Base-by-base conservation (phyloP, 345 rosid genomes). In the Lepidium didymum region DNA sequence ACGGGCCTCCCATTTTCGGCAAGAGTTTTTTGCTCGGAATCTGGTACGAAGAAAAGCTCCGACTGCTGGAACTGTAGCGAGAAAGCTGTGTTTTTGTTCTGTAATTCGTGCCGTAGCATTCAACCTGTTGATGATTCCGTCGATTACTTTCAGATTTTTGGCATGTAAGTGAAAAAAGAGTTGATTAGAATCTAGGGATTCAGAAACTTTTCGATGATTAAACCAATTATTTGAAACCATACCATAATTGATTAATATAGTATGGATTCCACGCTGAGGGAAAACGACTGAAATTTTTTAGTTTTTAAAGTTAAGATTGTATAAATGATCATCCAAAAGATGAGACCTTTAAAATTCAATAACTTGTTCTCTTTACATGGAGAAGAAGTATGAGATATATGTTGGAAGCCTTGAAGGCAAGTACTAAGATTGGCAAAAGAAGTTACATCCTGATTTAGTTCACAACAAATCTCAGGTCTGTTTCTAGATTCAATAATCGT, bases 381-480 rank as follows among this genome's bases (percentile, higher is more conserved):
- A 81, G 72, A 89, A 78, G 58, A 86, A 75, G 67, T 94, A 84
- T 72, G 95, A 81, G 16, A 69, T 86, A 12, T 85, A 80, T 65
- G 84, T 53, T 66, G 80, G 66, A 15, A 82, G 80, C 70, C 78
- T 94, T 73, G 92, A 86, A 36, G 72, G 84, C 16, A 94, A 81
- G 72, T 91, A 89, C 70, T 89, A 86, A 74, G 85, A 76, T 38
- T 88, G 97, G 96, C 99, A 94, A 82, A 94, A 91, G 80, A 88
- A 87, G 76, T 45, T 94, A 53, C 97, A 94, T 81, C 99, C 99
- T 62, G 99, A 94, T 81, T 79, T 94, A 62, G 99, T 94, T 66
- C 97, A 94, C 77, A 81, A 88, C 6, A 94, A 94, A 72, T 89
- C 99, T 3, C 66, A 91, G 97, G 99, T 94, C 15, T 73, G 60